phyloP scores from a whole-genome alignment of 768 basidiomycete species.

The Rhodotorula toruloides region DNA sequence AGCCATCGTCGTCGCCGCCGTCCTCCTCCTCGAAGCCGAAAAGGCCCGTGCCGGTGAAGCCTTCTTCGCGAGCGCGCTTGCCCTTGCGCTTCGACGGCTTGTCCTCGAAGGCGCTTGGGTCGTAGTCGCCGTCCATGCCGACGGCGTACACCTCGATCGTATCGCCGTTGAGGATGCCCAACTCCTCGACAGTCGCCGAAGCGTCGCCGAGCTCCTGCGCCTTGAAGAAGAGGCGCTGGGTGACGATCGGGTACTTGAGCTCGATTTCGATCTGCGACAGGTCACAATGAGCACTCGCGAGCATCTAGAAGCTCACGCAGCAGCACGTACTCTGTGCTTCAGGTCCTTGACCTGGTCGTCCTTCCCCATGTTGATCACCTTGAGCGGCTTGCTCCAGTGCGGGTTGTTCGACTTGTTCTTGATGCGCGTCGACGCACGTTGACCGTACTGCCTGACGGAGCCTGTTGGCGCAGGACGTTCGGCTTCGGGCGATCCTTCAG shows the following conservation, averaged over 20 bases:
- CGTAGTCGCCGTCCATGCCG: conserved; percentile 58
- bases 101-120: conserved; percentile 44
- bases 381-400: conserved; percentile 43
- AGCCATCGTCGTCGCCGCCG: background rate
- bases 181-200: conserved; percentile 52
- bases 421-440: conserved; percentile 58
- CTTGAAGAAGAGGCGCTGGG: conserved; percentile 63
- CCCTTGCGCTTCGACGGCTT: background rate
- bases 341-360: conserved; percentile 69
- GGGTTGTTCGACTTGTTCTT: conserved; percentile 52
- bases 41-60: conserved; percentile 35
- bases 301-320: too few relatives aligned
- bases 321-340: conserved; percentile 57
- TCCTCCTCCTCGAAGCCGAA: conserved; percentile 9
- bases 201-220: conserved; percentile 64
- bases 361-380: conserved; percentile 59
- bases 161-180: conserved; percentile 60
- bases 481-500: background rate
- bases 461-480: background rate
- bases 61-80: conserved; percentile 29
- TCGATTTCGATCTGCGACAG: conserved; percentile 53
- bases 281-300: background rate
- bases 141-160: conserved; percentile 63
- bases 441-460: background rate
- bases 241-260: conserved; percentile 66